Conservation (phyloP, 2,329 filamentous ascomycete species). For the Neofusicoccum parvum region DNA sequence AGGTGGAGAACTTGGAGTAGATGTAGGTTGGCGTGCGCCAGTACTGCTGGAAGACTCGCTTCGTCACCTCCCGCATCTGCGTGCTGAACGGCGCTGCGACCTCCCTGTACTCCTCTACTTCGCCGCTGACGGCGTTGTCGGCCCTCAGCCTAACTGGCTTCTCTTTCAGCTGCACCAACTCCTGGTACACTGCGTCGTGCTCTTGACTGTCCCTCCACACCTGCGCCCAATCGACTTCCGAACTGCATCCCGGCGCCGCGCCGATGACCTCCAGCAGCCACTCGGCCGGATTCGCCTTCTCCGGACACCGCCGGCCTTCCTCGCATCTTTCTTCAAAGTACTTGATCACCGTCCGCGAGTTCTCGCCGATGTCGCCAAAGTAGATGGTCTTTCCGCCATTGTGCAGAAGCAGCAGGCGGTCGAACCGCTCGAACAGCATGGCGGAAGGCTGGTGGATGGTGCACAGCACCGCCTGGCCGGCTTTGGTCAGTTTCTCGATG, state of each 20-base stretch:
- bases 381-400: slow-evolving; percentile 78
- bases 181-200: slow-evolving; percentile 32
- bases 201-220: slow-evolving; percentile 24
- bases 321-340: slow-evolving; percentile 50
- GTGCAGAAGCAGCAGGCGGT: slow-evolving; percentile 75
- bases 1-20: slow-evolving; percentile 25
- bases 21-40: slow-evolving; percentile 29
- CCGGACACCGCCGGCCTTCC: not conserved
- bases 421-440: slow-evolving; percentile 90
- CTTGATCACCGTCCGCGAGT: slow-evolving; percentile 66
- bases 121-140: not conserved
- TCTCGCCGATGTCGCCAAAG: slow-evolving; percentile 76
- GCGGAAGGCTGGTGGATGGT: slow-evolving; percentile 98
- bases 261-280: slow-evolving; percentile 62
- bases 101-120: slow-evolving; percentile 7
- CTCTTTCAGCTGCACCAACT: slow-evolving; percentile 41
- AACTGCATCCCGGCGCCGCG: slow-evolving; percentile 18
- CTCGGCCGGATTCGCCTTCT: slow-evolving; percentile 66
- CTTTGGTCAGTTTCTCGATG: slow-evolving; percentile 85
- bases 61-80: slow-evolving; percentile 24
- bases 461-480: slow-evolving; percentile 90
- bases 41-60: slow-evolving; percentile 25
- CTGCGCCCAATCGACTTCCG: slow-evolving; percentile 23
- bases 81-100: slow-evolving; percentile 25
- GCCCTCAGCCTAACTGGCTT: not conserved